These are phyloP conservation scores for Serendipita sp. DNA, from an alignment of 768 basidiomycete species.

Conservation along the genomic window DNA sequence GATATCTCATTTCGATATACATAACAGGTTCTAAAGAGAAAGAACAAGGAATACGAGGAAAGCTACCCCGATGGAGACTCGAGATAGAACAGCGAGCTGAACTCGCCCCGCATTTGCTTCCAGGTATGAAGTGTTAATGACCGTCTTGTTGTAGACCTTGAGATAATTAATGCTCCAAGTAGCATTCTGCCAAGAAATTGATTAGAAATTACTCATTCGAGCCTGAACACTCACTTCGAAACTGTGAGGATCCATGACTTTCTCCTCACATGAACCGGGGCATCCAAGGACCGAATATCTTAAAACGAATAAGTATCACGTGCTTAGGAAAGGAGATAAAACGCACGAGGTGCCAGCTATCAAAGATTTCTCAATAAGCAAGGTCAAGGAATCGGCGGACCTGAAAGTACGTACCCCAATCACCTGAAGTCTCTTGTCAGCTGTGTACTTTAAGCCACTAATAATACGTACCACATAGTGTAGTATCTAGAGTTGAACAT, in stretches of 20 bases:
- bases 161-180: constrained; percentile 67
- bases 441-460: background rate
- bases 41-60: background rate
- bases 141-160: constrained; percentile 54
- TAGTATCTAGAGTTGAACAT: background rate
- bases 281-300: constrained; percentile 26
- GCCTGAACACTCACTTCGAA: constrained; percentile 38
- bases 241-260: constrained; percentile 50
- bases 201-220: background rate
- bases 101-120: background rate
- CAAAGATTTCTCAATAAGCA: background rate
- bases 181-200: constrained; percentile 38
- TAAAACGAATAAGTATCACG: background rate
- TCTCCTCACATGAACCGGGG: constrained; percentile 53
- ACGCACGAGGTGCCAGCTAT: background rate
- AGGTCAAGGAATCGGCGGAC: background rate
- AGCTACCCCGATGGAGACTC: background rate
- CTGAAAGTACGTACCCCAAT: background rate
- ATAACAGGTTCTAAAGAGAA: too few relatives aligned
- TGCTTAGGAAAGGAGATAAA: background rate
- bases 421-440: background rate
- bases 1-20: too few relatives aligned
- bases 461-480: background rate
- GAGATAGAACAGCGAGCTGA: background rate
- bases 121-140: constrained; percentile 18